These are phyloP conservation scores for Clitoria ternatea DNA, from an alignment of 306 rosid species.

Conservation along the genomic window DNA sequence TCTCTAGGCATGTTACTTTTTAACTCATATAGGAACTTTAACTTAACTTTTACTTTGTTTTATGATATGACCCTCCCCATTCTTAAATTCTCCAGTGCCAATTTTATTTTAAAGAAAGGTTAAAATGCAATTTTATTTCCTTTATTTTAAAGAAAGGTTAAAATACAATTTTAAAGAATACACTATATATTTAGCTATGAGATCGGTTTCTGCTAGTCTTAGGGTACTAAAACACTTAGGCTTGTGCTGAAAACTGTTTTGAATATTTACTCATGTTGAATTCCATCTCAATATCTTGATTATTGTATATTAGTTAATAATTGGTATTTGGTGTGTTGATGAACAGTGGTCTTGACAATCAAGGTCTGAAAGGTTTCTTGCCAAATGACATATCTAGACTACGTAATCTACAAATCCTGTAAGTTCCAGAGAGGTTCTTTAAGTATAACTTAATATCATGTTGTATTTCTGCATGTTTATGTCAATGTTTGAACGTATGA, in stretches of 20 bases:
- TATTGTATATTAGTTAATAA: not conserved
- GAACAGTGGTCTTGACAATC: conserved; percentile 69
- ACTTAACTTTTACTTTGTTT: not conserved
- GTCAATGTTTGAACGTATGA: not conserved
- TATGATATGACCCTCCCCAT: not conserved
- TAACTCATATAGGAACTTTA: not conserved
- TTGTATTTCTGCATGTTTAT: not conserved
- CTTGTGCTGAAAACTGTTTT: not conserved
- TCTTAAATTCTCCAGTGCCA: not conserved
- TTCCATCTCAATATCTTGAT: not conserved
- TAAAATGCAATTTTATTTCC: not conserved
- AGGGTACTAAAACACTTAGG: not conserved
- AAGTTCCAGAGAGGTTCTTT: conserved; percentile 26
- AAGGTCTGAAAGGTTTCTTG: conserved; percentile 66
- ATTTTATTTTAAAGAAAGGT: not conserved
- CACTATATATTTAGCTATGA: not conserved
- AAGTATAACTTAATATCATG: not conserved
- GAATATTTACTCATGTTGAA: not conserved
- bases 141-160: not conserved
- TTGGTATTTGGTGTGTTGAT: conserved; percentile 24
- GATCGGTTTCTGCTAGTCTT: conserved; percentile 5
- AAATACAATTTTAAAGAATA: not conserved
- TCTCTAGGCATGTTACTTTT: not conserved
- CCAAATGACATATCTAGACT: conserved; percentile 51
- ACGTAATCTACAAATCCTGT: conserved; percentile 57